Conservation (phyloP, 2,329 filamentous ascomycete species). For the Venturia asperata region DNA sequence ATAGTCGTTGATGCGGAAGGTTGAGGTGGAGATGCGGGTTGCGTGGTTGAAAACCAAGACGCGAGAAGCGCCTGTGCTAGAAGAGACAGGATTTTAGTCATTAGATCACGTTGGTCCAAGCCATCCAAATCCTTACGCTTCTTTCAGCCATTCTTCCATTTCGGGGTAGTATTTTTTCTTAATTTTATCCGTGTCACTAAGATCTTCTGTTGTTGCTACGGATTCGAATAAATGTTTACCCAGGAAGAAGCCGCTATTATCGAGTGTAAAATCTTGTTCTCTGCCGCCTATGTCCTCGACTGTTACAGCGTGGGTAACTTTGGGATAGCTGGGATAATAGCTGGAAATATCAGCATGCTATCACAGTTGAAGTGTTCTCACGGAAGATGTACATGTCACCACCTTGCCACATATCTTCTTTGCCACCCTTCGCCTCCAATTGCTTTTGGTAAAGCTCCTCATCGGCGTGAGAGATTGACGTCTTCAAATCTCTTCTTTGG, state of each 20-base stretch:
- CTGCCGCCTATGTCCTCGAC: slow-evolving; percentile 19
- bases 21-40: not conserved
- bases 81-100: not conserved
- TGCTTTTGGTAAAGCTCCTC: slow-evolving; percentile 17
- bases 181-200: slow-evolving; percentile 18
- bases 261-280: slow-evolving; percentile 19
- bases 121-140: slow-evolving; percentile 10
- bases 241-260: slow-evolving; percentile 19
- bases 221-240: slow-evolving; percentile 14
- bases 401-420: slow-evolving; percentile 20
- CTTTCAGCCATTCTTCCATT: slow-evolving; percentile 19
- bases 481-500: slow-evolving; percentile 17
- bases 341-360: not conserved
- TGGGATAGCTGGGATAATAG: slow-evolving; percentile 19
- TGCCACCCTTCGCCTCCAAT: slow-evolving; percentile 16
- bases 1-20: not conserved
- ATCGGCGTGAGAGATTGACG: slow-evolving; percentile 14
- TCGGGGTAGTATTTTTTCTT: slow-evolving; percentile 19
- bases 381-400: slow-evolving; percentile 17
- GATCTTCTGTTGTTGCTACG: slow-evolving; percentile 15
- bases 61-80: slow-evolving; percentile 19
- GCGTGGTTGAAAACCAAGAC: slow-evolving; percentile 16
- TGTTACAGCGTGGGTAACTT: slow-evolving; percentile 12
- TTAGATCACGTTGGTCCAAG: not conserved
- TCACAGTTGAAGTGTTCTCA: not conserved